phyloP scores from a whole-genome alignment of 257 asterid species.

The Plectranthus barbatus region DNA sequence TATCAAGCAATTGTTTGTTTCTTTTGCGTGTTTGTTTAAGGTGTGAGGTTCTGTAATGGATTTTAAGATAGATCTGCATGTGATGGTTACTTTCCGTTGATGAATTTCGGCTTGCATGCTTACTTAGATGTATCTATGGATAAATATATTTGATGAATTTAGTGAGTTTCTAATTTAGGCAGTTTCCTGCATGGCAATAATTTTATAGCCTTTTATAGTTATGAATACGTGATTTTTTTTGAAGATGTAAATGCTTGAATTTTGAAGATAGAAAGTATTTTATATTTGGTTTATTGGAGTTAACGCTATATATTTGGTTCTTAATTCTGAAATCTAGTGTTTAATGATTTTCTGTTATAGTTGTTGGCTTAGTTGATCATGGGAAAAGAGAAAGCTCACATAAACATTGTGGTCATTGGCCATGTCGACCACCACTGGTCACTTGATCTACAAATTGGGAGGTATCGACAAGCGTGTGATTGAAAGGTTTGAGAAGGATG shows the following conservation, averaged over 20 bases:
- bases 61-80: not conserved
- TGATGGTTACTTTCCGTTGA: not conserved
- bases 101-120: not conserved
- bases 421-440: slow-evolving; percentile 32
- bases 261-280: no score
- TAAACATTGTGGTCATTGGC: slow-evolving; percentile 17
- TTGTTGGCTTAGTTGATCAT: not conserved
- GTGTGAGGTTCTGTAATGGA: no score
- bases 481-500: no score
- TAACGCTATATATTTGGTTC: no score
- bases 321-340: no score
- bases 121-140: not conserved
- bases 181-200: no score
- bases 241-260: no score
- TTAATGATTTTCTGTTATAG: no score
- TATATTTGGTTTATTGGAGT: no score
- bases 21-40: no score
- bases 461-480: slow-evolving; percentile 85
- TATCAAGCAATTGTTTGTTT: no score
- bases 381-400: slow-evolving; percentile 23
- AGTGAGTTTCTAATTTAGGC: not conserved
- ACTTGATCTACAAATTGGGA: slow-evolving; percentile 72
- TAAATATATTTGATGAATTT: not conserved
- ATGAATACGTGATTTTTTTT: no score
- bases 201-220: not conserved